A percentile compares a stretch with the other conserved stretches of the same genome.
Conservation (phyloP, 139 green algal genomes). For the Haematococcus lacustris region DNA sequence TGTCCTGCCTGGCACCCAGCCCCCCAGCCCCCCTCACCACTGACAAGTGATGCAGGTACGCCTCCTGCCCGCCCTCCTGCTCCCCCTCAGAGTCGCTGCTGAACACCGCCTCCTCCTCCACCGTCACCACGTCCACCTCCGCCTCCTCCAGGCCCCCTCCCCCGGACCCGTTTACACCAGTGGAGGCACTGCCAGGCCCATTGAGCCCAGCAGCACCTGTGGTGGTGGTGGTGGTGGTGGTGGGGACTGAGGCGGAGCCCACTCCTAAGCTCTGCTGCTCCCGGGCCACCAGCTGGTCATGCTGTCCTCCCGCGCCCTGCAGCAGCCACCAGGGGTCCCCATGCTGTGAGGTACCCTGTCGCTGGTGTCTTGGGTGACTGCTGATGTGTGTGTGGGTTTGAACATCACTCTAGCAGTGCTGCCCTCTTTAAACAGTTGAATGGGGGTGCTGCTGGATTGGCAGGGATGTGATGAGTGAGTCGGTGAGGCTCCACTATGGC, state of each 20-base stretch:
- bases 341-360: not conserved
- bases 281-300: constrained; percentile 1
- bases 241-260: not conserved
- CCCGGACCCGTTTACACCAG: not conserved
- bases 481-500: not conserved
- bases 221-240: not conserved
- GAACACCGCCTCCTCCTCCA: constrained; percentile 15
- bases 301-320: constrained; percentile 5
- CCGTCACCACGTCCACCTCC: constrained; percentile 8
- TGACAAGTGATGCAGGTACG: constrained; percentile 29
- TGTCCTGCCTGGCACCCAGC: too few relatives aligned
- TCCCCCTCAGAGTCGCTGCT: constrained; percentile 40
- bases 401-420: not conserved
- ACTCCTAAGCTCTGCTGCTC: not conserved
- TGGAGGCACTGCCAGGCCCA: not conserved
- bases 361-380: not conserved
- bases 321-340: not conserved
- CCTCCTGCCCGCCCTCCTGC: constrained; percentile 22
- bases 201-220: not conserved
- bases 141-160: not conserved
- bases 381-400: not conserved
- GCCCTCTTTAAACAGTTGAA: not conserved
- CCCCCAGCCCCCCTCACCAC: too few relatives aligned
- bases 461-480: not conserved
- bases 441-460: not conserved